Evolutionary conservation across 441 rosid genomes (phyloP).

Genomic region (Pelargonium fulgidum): DNA sequence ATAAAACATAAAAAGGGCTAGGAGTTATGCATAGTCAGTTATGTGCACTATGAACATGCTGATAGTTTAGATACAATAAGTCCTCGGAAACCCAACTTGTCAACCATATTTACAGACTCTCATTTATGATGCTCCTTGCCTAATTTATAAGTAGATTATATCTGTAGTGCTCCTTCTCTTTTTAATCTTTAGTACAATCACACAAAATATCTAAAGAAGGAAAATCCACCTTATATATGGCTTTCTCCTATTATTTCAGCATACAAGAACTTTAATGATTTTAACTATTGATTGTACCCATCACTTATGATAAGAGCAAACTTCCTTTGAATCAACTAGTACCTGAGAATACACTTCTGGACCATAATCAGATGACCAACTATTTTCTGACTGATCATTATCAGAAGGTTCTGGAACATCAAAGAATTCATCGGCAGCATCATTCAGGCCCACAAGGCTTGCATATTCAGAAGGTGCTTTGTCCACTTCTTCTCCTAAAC

Average conservation of each 20-base stretch:
- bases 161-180: too few species aligned
- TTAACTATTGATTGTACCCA: conserved; percentile 10
- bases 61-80: conserved; percentile 6
- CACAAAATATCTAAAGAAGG: conserved; percentile 6
- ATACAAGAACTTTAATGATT: not conserved
- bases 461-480: conserved; percentile 67
- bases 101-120: not conserved
- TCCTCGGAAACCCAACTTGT: not conserved
- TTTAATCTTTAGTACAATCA: not conserved
- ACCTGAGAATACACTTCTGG: conserved; percentile 63
- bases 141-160: not conserved
- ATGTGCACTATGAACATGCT: not conserved
- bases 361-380: conserved; percentile 70
- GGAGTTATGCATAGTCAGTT: not conserved
- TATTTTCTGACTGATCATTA: conserved; percentile 47
- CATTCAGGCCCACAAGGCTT: conserved; percentile 71
- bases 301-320: conserved; percentile 10
- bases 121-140: not conserved
- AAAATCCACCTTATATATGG: conserved; percentile 2
- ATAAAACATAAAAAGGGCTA: not conserved
- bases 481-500: conserved; percentile 46
- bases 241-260: not conserved
- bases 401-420: conserved; percentile 85
- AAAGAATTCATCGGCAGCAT: conserved; percentile 83
- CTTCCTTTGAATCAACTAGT: conserved; percentile 18